Evolutionary conservation across 495 filamentous ascomycete species (phyloP), one percentile per base, ranked within the genome.

Genomic region (Annulohypoxylon moriforme): DNA sequence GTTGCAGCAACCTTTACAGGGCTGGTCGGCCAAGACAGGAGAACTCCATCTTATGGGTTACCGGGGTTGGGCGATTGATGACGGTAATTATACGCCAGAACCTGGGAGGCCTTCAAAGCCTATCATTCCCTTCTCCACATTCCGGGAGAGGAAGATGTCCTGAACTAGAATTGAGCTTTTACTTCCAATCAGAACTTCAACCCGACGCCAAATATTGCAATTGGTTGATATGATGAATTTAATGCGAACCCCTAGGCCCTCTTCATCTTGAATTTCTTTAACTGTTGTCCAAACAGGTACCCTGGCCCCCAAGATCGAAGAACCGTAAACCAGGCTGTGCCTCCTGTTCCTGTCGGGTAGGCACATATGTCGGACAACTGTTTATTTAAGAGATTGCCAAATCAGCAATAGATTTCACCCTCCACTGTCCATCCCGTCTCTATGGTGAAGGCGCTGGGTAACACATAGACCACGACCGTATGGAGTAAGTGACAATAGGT

Each of bases 361-460:
- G 72, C 64, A 64, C 62, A 63, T 70, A 68, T 40, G 60, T 56
- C 56, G 63, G 62, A 56, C 27, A 55, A 63, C 55, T 47, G 74
- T 71, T 82, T 79, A 75, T 76, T 75, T 66, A 60, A 64, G 73
- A 75, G 71, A 81, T 82, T 80, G 80, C 71, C 76, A 71, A 83
- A 82, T 82, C 77, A 82, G 49, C 57, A 56, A 62, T 47, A 0
- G 10, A 22, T 24, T 33, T 74, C 69, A 31, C 78, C 77, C 79
- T 80, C 79, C 79, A 78, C 40, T 42, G 25, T 31, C 46, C 31
- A 63, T 71, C 63, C 62, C 65, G 55, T 63, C 44, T 64, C 58
- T 33, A 29, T 29, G 59, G 56, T 46, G 46, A 64, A 57, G 38
- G 27, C 33, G 58, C 22, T 24, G 29, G 49, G 42, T 64, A 56